A percentile compares a stretch with the other conserved stretches of the same genome.
These are phyloP conservation scores for Phytophthora idaei DNA, from an alignment of 352 stramenopile species.

Conservation along the genomic window DNA sequence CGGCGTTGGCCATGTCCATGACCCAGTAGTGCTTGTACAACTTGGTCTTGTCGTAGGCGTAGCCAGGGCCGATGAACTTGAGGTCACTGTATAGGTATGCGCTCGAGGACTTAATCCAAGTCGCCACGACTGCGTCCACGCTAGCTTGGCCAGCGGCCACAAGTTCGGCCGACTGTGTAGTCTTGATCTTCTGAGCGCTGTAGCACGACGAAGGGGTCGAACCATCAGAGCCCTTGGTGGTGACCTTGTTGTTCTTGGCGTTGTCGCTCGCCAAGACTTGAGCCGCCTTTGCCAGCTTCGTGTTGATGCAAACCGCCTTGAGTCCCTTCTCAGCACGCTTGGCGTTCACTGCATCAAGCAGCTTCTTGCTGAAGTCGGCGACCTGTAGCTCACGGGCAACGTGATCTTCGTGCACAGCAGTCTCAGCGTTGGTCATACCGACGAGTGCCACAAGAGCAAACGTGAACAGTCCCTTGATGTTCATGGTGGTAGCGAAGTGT, in stretches of 20 bases:
- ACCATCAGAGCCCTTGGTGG: conserved; percentile 36
- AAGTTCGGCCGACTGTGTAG: conserved; percentile 30
- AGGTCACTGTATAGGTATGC: conserved; percentile 39
- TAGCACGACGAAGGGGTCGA: conserved; percentile 31
- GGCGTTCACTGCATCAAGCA: conserved; percentile 43
- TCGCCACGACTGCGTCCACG: conserved; percentile 28
- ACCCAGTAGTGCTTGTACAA: conserved; percentile 47
- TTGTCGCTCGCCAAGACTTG: conserved; percentile 29
- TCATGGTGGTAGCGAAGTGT: conserved; percentile 16
- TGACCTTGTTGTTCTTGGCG: conserved; percentile 29
- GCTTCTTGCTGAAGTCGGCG: conserved; percentile 40
- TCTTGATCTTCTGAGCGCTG: conserved; percentile 20
- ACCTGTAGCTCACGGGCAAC: conserved; percentile 35
- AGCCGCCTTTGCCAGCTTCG: conserved; percentile 32
- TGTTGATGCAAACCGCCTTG: conserved; percentile 46
- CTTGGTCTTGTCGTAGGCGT: conserved; percentile 36
- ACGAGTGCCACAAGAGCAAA: conserved; percentile 26
- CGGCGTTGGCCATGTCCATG: conserved; percentile 33
- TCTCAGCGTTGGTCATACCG: conserved; percentile 24
- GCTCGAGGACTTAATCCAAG: conserved; percentile 42
- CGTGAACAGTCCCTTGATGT: conserved; percentile 38
- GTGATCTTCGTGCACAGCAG: conserved; percentile 8
- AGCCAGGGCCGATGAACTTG: conserved; percentile 6
- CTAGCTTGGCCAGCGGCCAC: conserved; percentile 45
- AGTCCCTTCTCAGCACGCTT: conserved; percentile 48